These are phyloP conservation scores for Chaetomium olivaceum DNA, from an alignment of 2,329 filamentous ascomycete genomes.

Conservation along the genomic window DNA sequence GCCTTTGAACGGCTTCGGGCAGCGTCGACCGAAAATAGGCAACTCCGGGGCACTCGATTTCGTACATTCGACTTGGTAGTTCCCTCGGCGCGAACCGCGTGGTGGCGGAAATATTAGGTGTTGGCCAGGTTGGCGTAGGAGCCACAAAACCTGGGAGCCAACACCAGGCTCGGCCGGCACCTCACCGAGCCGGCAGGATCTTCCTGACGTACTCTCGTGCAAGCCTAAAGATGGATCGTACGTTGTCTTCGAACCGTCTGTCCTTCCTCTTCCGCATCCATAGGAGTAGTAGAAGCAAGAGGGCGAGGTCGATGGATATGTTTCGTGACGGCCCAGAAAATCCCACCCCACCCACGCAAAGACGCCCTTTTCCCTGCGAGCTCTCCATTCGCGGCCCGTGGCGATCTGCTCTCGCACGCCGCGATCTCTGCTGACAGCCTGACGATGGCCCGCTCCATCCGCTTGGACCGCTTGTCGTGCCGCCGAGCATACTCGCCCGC, in stretches of 20 bases:
- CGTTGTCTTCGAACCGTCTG: slow-evolving; percentile 69
- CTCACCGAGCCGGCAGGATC: slow-evolving; percentile 59
- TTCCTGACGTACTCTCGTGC: slow-evolving; percentile 60
- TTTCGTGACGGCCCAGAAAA: slow-evolving; percentile 68
- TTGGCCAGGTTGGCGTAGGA: neutral
- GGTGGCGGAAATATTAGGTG: neutral
- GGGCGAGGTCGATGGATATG: slow-evolving; percentile 70
- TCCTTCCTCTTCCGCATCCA: slow-evolving; percentile 75
- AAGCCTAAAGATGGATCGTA: slow-evolving; percentile 62
- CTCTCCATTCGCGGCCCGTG: slow-evolving; percentile 69
- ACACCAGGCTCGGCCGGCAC: neutral
- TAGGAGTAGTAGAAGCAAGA: slow-evolving; percentile 65
- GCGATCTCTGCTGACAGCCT: slow-evolving; percentile 91
- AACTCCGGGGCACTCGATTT: neutral
- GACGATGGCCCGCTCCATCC: slow-evolving; percentile 82
- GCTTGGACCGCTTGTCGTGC: slow-evolving; percentile 69
- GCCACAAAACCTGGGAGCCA: neutral
- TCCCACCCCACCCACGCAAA: slow-evolving; percentile 71
- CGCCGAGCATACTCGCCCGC: slow-evolving; percentile 45
- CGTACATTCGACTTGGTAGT: neutral
- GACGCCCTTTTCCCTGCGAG: slow-evolving; percentile 63
- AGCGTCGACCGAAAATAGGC: neutral
- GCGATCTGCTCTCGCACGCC: slow-evolving; percentile 89
- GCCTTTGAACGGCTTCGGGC: neutral
- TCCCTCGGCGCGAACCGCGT: neutral